phyloP scores from a whole-genome alignment of 257 asterid species.

The Jacaranda copaia region DNA sequence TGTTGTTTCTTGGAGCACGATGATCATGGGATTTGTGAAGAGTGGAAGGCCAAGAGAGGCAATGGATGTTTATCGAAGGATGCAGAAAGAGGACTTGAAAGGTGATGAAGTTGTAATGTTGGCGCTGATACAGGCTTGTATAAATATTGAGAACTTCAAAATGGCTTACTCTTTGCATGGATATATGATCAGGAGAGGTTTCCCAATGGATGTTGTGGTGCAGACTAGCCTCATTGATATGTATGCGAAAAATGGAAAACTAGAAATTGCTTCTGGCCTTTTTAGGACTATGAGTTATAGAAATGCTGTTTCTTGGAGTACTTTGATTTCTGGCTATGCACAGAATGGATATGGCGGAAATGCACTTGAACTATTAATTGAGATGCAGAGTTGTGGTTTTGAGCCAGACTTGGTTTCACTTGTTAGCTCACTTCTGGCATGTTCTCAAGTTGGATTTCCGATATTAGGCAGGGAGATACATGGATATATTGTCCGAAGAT shows the following conservation, averaged over 20 bases:
- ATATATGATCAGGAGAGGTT: conserved; percentile 53
- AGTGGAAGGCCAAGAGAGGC: conserved; percentile 61
- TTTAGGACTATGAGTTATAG: conserved; percentile 51
- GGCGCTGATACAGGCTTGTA: conserved; percentile 73
- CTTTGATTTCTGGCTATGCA: conserved; percentile 73
- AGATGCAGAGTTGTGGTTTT: conserved; percentile 67
- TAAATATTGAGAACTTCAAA: conserved; percentile 49
- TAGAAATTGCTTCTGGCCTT: conserved; percentile 54
- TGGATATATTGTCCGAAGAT: conserved; percentile 58
- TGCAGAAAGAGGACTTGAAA: conserved; percentile 63
- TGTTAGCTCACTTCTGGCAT: conserved; percentile 70
- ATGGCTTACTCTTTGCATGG: conserved; percentile 78
- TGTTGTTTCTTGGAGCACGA: conserved; percentile 74
- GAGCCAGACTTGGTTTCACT: conserved; percentile 68
- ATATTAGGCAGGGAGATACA: conserved; percentile 64
- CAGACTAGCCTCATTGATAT: conserved; percentile 77
- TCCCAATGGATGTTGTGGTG: conserved; percentile 51
- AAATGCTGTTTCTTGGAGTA: conserved; percentile 77
- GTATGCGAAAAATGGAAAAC: conserved; percentile 75
- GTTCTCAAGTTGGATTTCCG: conserved; percentile 66
- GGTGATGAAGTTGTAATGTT: conserved; percentile 74
- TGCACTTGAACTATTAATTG: conserved; percentile 59
- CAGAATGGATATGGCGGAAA: conserved; percentile 62
- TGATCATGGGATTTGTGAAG: conserved; percentile 70
- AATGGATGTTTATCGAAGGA: conserved; percentile 49